These are phyloP conservation scores for Boletus rufocinnamomeus DNA, from an alignment of 768 basidiomycete species.

Conservation along the genomic window DNA sequence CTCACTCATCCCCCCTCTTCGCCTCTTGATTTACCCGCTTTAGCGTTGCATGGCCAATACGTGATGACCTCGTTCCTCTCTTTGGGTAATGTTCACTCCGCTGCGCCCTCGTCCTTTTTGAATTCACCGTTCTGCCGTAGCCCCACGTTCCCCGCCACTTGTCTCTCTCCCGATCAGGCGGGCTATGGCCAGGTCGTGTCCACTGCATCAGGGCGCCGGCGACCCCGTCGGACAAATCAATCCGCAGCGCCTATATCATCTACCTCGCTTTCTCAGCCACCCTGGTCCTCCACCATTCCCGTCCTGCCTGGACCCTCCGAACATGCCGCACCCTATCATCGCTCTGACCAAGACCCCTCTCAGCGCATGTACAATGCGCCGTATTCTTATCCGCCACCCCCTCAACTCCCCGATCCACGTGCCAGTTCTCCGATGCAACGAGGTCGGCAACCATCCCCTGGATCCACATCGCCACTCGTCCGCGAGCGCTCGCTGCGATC, in stretches of 20 bases:
- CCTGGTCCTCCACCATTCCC: conserved; percentile 53
- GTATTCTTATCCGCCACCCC: conserved; percentile 34
- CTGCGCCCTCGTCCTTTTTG: background rate
- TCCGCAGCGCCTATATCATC: conserved; percentile 35
- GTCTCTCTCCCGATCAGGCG: conserved; percentile 81
- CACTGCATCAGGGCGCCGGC: conserved; percentile 57
- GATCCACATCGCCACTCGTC: conserved; percentile 27
- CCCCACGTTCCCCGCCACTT: conserved; percentile 81
- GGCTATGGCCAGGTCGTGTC: conserved; percentile 85
- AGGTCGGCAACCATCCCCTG: conserved; percentile 29
- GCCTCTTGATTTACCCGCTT: conserved; percentile 15
- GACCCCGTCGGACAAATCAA: conserved; percentile 56
- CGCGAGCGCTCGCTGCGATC: conserved; percentile 28
- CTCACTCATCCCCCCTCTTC: conserved; percentile 15
- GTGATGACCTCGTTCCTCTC: conserved; percentile 81
- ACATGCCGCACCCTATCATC: conserved; percentile 27
- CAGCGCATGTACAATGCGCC: conserved; percentile 28
- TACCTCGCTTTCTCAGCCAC: conserved; percentile 35
- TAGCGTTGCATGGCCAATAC: conserved; percentile 88
- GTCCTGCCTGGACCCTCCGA: conserved; percentile 30
- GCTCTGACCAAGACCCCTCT: conserved; percentile 27
- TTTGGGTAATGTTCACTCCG: conserved; percentile 62
- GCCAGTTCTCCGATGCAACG: conserved; percentile 35
- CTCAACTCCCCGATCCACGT: conserved; percentile 32
- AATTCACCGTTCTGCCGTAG: conserved; percentile 42